Base-by-base conservation (phyloP, 2,329 filamentous ascomycete species). In the Xylariomycetidae sp. region DNA sequence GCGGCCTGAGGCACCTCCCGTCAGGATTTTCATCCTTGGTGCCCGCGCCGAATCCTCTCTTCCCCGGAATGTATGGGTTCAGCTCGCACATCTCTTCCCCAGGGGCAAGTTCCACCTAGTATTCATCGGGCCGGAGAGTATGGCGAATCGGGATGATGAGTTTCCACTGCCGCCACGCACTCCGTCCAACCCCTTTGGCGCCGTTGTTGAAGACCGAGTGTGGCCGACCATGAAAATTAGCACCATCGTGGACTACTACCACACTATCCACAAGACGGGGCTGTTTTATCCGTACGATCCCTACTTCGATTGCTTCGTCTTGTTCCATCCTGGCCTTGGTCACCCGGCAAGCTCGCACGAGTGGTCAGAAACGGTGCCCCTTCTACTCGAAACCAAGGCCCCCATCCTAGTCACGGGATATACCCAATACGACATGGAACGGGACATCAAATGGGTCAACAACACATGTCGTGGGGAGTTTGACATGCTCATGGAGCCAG, bases 241-340 rank as follows among this genome's bases (percentile, higher is more conserved):
- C 58, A 98, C 93, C 1, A 95, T 89, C 53, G 90, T 96, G 32
- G 92, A 98, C 50, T 95, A 98, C 65, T 98, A 93, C 67, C 90
- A 98, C 62, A 96, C 86, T 3, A 76, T 98, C 48, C 90, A 98
- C 65, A 79, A 88, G 57, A 85, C 90, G 0, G 83, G 87, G 29
- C 76, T 89, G 56, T 98, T 96, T 65, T 79, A 85, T 37, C 92
- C 93, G 0, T 95, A 93, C 56, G 92, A 98, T 56, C 92, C 92
- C 1, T 98, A 98, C 65, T 95, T 98, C 59, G 92, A 98, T 67
- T 92, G 85, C 60, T 95, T 98, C 56, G 80, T 98, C 52, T 74
- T 95, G 32, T 98, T 96, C 71, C 93, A 98, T 54, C 93, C 93
- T 0, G 93, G 93, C 7, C 74, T 98, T 13, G 93, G 92, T 10